Conservation (phyloP, 2,329 filamentous ascomycete species). For the Cladophialophora psammophila region DNA sequence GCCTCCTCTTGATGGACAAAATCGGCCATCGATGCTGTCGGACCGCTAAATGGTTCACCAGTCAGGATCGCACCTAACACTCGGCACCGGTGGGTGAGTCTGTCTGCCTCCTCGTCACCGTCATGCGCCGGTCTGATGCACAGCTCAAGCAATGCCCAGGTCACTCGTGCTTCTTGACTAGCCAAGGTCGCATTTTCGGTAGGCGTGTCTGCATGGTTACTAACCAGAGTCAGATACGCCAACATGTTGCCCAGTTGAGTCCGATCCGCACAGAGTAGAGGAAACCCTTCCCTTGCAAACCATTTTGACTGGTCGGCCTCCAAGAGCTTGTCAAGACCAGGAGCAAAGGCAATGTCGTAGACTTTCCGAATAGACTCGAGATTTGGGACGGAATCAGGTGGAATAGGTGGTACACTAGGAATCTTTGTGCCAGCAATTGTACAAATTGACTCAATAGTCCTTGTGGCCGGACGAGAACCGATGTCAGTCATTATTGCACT, state of each 20-base stretch:
- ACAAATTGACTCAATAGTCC: conserved; percentile 77
- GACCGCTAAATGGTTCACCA: conserved; percentile 36
- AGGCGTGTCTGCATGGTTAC: conserved; percentile 34
- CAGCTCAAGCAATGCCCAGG: conserved; percentile 66
- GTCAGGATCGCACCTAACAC: conserved; percentile 38
- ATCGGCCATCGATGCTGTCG: conserved; percentile 37
- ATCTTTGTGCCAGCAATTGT: conserved; percentile 60
- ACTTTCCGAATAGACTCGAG: conserved; percentile 74
- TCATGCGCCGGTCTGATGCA: conserved; percentile 52
- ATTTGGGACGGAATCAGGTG: conserved; percentile 60
- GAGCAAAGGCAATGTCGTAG: conserved; percentile 78
- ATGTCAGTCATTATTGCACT: conserved; percentile 37
- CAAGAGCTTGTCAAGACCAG: conserved; percentile 75
- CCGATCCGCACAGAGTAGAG: conserved; percentile 62
- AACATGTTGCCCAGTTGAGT: conserved; percentile 71
- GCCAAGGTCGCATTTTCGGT: conserved; percentile 35
- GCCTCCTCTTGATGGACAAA: conserved; percentile 41
- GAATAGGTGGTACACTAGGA: conserved; percentile 59
- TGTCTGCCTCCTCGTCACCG: conserved; percentile 40
- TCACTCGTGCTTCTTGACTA: conserved; percentile 52
- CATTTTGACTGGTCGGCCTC: conserved; percentile 71
- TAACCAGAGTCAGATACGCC: conserved; percentile 62
- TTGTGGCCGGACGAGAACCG: conserved; percentile 45
- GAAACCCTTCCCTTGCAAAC: conserved; percentile 69
- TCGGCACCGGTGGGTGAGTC: conserved; percentile 43